Base-by-base conservation (phyloP, 345 rosid species). In the Anacardium occidentale region DNA sequence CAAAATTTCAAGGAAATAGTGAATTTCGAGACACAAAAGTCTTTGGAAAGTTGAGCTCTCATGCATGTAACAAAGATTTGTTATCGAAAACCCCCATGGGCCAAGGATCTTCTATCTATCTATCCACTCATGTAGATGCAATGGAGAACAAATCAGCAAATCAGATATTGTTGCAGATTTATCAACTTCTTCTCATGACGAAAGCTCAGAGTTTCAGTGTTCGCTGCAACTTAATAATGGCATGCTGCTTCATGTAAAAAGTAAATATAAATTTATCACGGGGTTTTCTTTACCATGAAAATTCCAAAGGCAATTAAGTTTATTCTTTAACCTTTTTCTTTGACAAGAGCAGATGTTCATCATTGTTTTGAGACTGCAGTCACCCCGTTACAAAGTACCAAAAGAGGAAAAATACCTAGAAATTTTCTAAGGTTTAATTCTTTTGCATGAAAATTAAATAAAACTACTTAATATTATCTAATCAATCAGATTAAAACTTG, bases 161-260 rank as follows among this genome's bases (percentile, higher is more conserved):
- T 70, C 80, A 75, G 74, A 81, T 79, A n/a, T 74, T 74, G 26
- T 62, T 77, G 77, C 81, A 83, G 77, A 83, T 80, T 77, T 75
- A 66, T 74, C 75, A 66, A 74, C 67, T 71, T 52, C 8, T 64
- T 73, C 71, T 85, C 58, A 78, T 81, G 79, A 82, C 80, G 77
- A 76, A 80, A 52, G 65, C 72, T 77, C 88, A 87, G 84, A 76
- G 75, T 53, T 78, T 75, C 83, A 74, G 78, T 74, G 57, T 59
- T 69, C 57, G 59, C 78, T 83, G 80, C 69, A 74, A 56, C 40
- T 74, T 76, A 63, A 77, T 85, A 54, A 76, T 73, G 63, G 66
- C 81, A 75, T 75, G 61, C 79, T 69, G 25, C 53, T 70, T 72
- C 59, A 68, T 76, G 40, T 26, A 64, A 42, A 68, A 50, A 54